Conservation (phyloP, 1,139 yeast genomes). For the Kluyveromyces marxianus region DNA sequence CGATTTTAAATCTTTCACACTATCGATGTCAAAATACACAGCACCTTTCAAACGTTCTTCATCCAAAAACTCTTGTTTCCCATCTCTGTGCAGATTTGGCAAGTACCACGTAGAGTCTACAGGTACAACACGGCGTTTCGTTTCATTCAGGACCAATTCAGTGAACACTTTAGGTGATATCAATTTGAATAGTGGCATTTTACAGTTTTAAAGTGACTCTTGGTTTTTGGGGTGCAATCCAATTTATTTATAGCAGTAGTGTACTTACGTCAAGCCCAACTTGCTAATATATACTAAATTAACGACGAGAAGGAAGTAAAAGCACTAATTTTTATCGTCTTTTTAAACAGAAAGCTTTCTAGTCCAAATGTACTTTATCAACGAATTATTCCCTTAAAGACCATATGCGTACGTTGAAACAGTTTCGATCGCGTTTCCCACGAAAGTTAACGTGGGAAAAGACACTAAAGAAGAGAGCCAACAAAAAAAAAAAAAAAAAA, state of each 20-base stretch:
- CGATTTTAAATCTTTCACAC: slow-evolving; percentile 47
- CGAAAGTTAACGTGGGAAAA: no score
- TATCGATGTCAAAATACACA: slow-evolving; percentile 75
- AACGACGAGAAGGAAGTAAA: no score
- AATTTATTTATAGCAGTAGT: background rate
- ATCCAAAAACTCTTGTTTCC: slow-evolving; percentile 46
- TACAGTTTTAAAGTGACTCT: background rate
- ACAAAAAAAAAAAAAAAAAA: no score
- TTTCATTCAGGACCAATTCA: slow-evolving; percentile 17
- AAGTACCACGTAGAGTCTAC: slow-evolving; percentile 90
- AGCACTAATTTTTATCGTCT: no score
- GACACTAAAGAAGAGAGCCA: no score
- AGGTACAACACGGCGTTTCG: slow-evolving; percentile 44
- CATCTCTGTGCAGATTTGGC: slow-evolving; percentile 64
- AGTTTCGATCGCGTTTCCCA: no score
- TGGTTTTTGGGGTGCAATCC: background rate
- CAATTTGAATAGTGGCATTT: slow-evolving; percentile 23
- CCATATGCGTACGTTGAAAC: no score
- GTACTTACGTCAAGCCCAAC: no score
- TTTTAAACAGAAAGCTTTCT: no score
- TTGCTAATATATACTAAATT: no score
- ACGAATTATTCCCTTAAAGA: no score
- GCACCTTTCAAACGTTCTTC: slow-evolving; percentile 54
- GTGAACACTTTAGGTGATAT: slow-evolving; percentile 23
- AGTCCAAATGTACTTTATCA: no score